Evolutionary conservation across 2,329 filamentous ascomycete genomes (phyloP), one percentile per base, ranked within the genome.

Genomic region (Aureobasidium sp.): DNA sequence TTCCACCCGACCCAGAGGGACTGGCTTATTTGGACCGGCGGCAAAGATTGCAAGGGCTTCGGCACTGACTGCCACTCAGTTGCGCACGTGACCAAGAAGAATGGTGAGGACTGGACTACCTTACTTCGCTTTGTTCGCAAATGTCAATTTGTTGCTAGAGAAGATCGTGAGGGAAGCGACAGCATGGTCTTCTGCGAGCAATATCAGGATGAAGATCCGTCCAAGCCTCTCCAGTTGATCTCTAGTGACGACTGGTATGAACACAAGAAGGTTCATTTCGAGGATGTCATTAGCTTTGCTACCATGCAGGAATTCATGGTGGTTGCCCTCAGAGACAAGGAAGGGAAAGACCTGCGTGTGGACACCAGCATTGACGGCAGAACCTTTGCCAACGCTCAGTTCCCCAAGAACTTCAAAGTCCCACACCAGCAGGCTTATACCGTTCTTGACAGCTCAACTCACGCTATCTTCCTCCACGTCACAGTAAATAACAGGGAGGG

Each of bases 271-370:
- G 78, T 84, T 26, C 81, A 85, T 63, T 86, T 88, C 71, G 80
- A 84, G 27, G 83, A 92, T 64, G 88, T 96, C 46, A 85, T 88
- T 68, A 87, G 88, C 67, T 97, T 96, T 74, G 93, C 91, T 2
- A 95, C 89, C 5, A 97, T 97, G 93, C 87, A 89, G 42, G 94
- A 99, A 72, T 99, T 96, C 73, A 94, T 99, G 70, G 85, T 99
- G 42, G 88, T 96, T 55, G 92, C 92, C 1, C 87, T 87, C 6
- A 82, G 82, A 51, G 78, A 83, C 64, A 82, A 87, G 63, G 85
- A 89, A 41, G 79, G 84, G 61, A 79, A 87, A 42, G 88, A 84
- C 1, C 78, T 97, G 64, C 86, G 86, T 64, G 87, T 93, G 37
- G 86, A 92, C 68, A 85, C 90, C 50, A 97, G 91, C 72, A 80